Conservation (phyloP, 768 basidiomycete genomes). For the Chalciporus piperatus region DNA sequence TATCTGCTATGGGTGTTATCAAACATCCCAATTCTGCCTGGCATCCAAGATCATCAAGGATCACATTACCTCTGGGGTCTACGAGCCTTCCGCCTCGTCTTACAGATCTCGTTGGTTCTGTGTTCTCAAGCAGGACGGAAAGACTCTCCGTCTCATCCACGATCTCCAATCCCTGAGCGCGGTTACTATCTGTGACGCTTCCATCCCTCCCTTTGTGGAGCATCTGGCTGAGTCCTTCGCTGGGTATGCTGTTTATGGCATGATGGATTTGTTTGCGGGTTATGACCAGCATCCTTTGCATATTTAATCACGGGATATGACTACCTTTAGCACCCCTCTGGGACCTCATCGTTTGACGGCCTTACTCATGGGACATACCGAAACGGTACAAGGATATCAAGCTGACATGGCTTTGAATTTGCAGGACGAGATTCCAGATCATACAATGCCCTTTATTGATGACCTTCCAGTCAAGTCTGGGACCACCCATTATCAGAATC, state of each 20-base stretch:
- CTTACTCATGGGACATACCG: not conserved
- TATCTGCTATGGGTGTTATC: too few relatives aligned
- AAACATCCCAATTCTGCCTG: too few relatives aligned
- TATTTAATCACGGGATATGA: not conserved
- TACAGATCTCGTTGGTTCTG: too few relatives aligned
- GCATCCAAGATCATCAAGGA: too few relatives aligned
- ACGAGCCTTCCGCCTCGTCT: conserved; percentile 23
- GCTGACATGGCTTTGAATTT: not conserved
- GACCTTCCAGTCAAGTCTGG: conserved; percentile 2
- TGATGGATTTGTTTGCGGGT: not conserved
- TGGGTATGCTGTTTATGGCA: not conserved
- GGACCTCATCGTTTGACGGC: not conserved
- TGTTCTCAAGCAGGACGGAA: not conserved
- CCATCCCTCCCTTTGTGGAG: not conserved
- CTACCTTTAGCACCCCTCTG: not conserved
- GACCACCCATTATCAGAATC: conserved; percentile 24
- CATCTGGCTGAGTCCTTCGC: not conserved
- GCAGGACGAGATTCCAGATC: not conserved
- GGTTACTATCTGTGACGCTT: not conserved
- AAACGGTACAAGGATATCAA: not conserved
- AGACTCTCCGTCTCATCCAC: not conserved
- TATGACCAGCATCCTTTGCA: not conserved
- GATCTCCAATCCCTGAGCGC: not conserved
- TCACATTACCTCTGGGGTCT: conserved; percentile 35
- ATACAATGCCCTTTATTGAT: not conserved